These are phyloP conservation scores for Seminavis robusta DNA, from an alignment of 108 stramenopile genomes.

Conservation along the genomic window DNA sequence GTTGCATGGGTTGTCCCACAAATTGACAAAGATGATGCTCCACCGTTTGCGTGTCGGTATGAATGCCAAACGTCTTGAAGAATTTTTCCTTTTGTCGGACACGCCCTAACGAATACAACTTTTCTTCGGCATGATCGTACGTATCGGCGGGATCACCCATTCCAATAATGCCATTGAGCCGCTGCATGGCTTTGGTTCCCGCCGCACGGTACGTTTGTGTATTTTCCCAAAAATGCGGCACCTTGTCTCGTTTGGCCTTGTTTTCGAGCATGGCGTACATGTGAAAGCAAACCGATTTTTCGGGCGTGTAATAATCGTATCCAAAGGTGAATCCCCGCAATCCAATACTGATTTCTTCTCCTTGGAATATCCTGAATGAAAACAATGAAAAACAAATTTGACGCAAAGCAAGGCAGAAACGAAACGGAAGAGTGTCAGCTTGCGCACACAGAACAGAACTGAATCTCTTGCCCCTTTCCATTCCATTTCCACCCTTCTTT, in stretches of 20 bases:
- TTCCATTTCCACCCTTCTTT: too few relatives aligned
- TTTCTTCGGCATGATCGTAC: conserved; percentile 42
- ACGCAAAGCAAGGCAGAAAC: conserved; percentile 4
- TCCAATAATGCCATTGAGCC: conserved; percentile 81
- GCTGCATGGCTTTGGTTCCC: conserved; percentile 66
- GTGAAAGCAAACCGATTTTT: conserved; percentile 76
- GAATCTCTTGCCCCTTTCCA: too few relatives aligned
- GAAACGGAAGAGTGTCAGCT: conserved; percentile 11
- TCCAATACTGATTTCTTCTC: conserved; percentile 86
- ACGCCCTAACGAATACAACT: conserved; percentile 74
- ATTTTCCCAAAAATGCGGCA: conserved; percentile 85
- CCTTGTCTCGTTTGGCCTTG: conserved; percentile 45
- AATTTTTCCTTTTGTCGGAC: conserved; percentile 68
- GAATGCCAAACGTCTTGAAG: conserved; percentile 81
- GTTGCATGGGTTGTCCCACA: conserved; percentile 81
- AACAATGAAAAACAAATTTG: conserved; percentile 16
- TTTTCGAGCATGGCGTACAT: conserved; percentile 75
- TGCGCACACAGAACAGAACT: background rate
- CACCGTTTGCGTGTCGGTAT: conserved; percentile 66
- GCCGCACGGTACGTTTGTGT: conserved; percentile 47
- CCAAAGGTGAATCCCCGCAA: conserved; percentile 79
- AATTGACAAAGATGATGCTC: conserved; percentile 80
- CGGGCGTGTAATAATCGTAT: conserved; percentile 87
- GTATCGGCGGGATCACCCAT: conserved; percentile 50
- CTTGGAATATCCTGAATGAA: conserved; percentile 58